Evolutionary conservation across 148 eudicot genomes (phyloP).

Genomic region (Chenopodium album): DNA sequence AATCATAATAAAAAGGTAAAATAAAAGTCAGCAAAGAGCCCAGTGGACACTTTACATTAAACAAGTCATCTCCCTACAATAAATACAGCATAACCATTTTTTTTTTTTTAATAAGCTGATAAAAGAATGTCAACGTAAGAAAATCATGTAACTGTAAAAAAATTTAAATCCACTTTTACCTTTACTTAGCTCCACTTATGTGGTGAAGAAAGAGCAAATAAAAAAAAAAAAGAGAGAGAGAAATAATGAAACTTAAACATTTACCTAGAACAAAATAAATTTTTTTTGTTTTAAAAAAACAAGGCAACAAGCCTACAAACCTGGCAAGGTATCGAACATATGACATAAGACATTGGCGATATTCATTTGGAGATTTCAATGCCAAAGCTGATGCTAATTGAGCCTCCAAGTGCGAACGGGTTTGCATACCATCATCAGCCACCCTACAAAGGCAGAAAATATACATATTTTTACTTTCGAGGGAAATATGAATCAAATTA

Average conservation of each 20-base stretch:
- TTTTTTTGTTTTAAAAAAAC: background rate
- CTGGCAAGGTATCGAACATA: constrained; percentile 86
- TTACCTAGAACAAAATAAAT: background rate
- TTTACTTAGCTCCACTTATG: background rate
- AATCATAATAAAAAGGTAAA: background rate
- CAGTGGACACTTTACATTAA: background rate
- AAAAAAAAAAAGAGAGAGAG: background rate
- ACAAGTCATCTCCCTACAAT: background rate
- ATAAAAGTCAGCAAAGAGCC: background rate
- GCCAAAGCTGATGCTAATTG: constrained; percentile 91
- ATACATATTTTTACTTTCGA: too few relatives aligned
- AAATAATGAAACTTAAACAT: background rate
- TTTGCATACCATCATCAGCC: constrained; percentile 94
- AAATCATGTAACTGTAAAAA: too few relatives aligned
- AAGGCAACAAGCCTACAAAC: constrained; percentile 35
- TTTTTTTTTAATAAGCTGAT: too few relatives aligned
- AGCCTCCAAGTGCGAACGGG: constrained; percentile 92
- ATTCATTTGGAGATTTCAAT: constrained; percentile 80
- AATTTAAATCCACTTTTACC: too few relatives aligned
- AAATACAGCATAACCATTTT: background rate
- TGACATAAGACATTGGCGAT: constrained; percentile 88
- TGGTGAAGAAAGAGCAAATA: background rate
- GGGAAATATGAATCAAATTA: background rate
- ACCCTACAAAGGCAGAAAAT: constrained; percentile 45
- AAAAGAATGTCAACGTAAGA: too few relatives aligned